Percentiles rank a stretch among this genome's conserved stretches.
These are phyloP conservation scores for Picea mariana DNA, from an alignment of 83 land plant species.

Conservation along the genomic window DNA sequence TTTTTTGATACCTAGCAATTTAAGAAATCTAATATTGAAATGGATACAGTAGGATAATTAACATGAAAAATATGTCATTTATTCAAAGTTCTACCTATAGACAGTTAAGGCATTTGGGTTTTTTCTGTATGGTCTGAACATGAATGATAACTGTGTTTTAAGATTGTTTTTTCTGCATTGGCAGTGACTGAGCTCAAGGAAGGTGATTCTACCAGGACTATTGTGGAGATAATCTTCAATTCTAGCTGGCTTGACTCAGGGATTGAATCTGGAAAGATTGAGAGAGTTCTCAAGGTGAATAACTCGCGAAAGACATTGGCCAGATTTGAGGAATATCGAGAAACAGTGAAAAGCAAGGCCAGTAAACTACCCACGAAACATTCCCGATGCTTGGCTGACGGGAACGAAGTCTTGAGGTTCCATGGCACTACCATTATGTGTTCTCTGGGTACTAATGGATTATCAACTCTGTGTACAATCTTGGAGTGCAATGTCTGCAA, in stretches of 20 bases:
- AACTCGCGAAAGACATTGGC: conserved; percentile 63
- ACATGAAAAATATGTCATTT: too few relatives aligned
- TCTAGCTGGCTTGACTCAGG: conserved; percentile 81
- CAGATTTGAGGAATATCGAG: conserved; percentile 78
- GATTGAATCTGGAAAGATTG: conserved; percentile 50
- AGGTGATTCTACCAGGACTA: conserved; percentile 78
- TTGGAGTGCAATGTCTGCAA: conserved; percentile 58
- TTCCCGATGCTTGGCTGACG: conserved; percentile 82
- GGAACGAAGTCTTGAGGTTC: conserved; percentile 86
- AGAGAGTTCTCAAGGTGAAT: conserved; percentile 82
- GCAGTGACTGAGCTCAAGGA: conserved; percentile 77
- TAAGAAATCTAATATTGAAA: too few relatives aligned
- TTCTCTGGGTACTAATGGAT: conserved; percentile 60
- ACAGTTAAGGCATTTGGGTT: too few relatives aligned
- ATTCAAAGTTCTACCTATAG: too few relatives aligned
- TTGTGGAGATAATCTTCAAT: conserved; percentile 90
- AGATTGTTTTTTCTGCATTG: too few relatives aligned
- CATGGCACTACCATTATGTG: conserved; percentile 65
- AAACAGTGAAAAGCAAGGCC: conserved; percentile 60
- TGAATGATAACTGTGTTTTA: too few relatives aligned
- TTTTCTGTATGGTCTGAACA: too few relatives aligned
- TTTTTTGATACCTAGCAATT: too few relatives aligned
- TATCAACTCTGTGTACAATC: conserved; percentile 47
- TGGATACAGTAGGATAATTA: too few relatives aligned
- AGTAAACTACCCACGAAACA: conserved; percentile 60